Percentiles rank a stretch among this genome's conserved stretches.
Evolutionary conservation across 371 early-diverging fungal genomes (phyloP).

Genomic region (Chytridiales sp.): DNA sequence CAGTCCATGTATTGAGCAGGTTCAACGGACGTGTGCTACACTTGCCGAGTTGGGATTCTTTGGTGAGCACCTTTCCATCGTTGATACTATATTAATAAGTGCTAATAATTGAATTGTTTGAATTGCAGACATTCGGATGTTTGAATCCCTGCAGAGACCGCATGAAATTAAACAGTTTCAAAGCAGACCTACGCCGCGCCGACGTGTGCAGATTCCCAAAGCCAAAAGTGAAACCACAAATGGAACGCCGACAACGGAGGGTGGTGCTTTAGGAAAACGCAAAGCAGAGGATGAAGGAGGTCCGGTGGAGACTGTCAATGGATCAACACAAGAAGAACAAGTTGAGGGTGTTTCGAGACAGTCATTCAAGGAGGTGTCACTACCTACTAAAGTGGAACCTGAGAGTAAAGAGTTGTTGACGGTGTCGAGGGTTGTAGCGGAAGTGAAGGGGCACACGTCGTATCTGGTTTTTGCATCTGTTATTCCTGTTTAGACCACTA

Average conservation of each 20-base stretch:
- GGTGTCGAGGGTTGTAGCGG: slow-evolving; percentile 28
- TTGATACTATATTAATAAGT: slow-evolving; percentile 2
- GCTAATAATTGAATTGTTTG: slow-evolving; percentile 6
- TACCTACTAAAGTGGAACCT: neutral
- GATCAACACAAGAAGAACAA: neutral
- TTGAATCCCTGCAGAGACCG: slow-evolving; percentile 68
- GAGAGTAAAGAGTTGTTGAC: slow-evolving; percentile 18
- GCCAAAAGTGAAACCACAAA: slow-evolving; percentile 19
- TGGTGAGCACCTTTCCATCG: slow-evolving; percentile 47
- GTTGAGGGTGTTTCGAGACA: neutral
- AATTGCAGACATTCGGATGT: slow-evolving; percentile 74
- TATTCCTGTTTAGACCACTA: too few species aligned
- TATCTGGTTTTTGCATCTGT: slow-evolving; percentile 82
- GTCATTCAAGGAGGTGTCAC: too few species aligned
- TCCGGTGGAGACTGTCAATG: neutral
- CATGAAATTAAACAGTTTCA: slow-evolving; percentile 51
- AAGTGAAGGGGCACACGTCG: slow-evolving; percentile 84
- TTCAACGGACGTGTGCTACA: slow-evolving; percentile 70
- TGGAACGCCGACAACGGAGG: slow-evolving; percentile 16
- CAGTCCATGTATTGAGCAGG: slow-evolving; percentile 96
- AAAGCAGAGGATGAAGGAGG: neutral
- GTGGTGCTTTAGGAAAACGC: neutral
- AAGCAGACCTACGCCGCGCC: slow-evolving; percentile 18
- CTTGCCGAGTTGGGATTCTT: slow-evolving; percentile 76
- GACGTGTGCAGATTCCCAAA: neutral